Percentiles rank a stretch among this genome's conserved stretches.
Conservation (phyloP, 345 rosid genomes). For the Hibiscus trionum region DNA sequence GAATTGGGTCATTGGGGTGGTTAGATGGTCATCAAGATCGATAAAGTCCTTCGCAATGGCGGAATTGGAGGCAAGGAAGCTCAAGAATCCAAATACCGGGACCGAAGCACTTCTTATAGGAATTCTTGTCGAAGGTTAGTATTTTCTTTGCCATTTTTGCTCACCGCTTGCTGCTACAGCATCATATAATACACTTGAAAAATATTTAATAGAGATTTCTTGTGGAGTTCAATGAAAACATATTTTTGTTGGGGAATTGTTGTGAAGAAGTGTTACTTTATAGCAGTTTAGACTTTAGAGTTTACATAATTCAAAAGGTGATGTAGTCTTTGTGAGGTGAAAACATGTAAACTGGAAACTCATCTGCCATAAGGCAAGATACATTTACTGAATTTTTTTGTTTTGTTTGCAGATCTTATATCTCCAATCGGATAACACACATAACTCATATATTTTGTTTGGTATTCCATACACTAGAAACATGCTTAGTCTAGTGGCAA, state of each 20-base stretch:
- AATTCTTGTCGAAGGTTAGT: conserved; percentile 81
- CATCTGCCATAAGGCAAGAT: no score
- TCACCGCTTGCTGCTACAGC: not conserved
- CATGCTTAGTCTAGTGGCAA: no score
- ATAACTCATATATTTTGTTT: no score
- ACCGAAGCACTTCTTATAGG: conserved; percentile 88
- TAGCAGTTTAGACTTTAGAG: no score
- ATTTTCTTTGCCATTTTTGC: not conserved
- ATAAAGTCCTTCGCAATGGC: conserved; percentile 76
- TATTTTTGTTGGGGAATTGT: not conserved
- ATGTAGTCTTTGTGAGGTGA: no score
- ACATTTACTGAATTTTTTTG: no score
- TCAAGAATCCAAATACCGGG: conserved; percentile 73
- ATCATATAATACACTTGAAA: not conserved
- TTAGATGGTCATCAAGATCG: conserved; percentile 91
- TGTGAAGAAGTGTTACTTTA: not conserved
- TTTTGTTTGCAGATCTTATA: no score
- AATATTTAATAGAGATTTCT: not conserved
- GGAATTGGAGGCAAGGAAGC: conserved; percentile 83
- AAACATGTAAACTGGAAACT: no score
- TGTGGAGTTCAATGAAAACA: not conserved
- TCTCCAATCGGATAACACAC: no score
- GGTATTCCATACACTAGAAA: no score
- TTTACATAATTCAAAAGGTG: no score
- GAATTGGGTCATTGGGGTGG: conserved; percentile 7